Conservation (phyloP, 2,329 filamentous ascomycete species). For the Pseudogymnoascus sp. region DNA sequence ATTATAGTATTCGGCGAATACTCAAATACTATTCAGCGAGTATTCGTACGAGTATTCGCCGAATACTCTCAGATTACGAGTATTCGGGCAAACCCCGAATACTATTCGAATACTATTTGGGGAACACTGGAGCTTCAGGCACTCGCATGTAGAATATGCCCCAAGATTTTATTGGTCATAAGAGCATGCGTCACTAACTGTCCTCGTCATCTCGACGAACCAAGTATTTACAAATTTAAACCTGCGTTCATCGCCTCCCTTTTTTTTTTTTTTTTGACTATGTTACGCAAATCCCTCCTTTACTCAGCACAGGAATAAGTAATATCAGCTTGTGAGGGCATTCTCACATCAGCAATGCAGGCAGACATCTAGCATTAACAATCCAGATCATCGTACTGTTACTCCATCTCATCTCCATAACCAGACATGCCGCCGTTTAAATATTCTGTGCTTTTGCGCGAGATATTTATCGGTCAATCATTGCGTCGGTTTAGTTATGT, state of each 20-base stretch:
- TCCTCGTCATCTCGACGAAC: slow-evolving; percentile 35
- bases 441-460: neutral
- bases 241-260: slow-evolving; percentile 33
- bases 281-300: neutral
- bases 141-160: slow-evolving; percentile 24
- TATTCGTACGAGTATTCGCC: too few relatives aligned
- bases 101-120: too few relatives aligned
- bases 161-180: slow-evolving; percentile 26
- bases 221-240: slow-evolving; percentile 42
- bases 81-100: too few relatives aligned
- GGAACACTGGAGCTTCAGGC: slow-evolving; percentile 17
- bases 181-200: slow-evolving; percentile 20
- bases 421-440: neutral
- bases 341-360: neutral
- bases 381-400: neutral
- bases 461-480: neutral
- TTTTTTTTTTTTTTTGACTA: neutral
- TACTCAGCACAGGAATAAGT: neutral
- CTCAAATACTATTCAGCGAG: too few relatives aligned
- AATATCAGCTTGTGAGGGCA: neutral
- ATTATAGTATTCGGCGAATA: too few relatives aligned
- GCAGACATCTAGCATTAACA: neutral
- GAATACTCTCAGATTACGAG: too few relatives aligned
- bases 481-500: neutral
- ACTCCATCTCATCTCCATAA: neutral